Evolutionary conservation across 2,329 filamentous ascomycete species (phyloP).

Genomic region (Sclerotinia nivalis): DNA sequence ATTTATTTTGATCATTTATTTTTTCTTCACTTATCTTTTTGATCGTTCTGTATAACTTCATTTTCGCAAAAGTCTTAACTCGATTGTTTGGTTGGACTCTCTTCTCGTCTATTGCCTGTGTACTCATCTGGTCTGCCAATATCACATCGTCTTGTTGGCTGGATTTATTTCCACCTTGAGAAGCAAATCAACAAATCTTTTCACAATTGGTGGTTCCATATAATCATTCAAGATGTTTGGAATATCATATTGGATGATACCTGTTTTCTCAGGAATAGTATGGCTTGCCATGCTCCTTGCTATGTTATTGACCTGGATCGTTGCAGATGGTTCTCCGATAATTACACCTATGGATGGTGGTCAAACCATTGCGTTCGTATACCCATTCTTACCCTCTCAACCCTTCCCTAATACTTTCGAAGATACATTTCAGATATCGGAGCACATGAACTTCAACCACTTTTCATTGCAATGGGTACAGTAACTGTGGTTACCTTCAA

Average conservation of each 20-base stretch:
- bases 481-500: conserved; percentile 77
- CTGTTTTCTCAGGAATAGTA: conserved; percentile 30
- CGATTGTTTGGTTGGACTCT: background rate
- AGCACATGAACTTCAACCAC: conserved; percentile 62
- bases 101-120: background rate
- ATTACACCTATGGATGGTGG: conserved; percentile 59
- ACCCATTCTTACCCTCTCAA: conserved; percentile 46
- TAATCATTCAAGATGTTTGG: conserved; percentile 18
- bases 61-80: no score
- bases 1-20: no score
- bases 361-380: conserved; percentile 52
- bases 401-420: conserved; percentile 47
- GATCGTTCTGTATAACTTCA: no score
- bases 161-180: background rate
- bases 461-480: conserved; percentile 71
- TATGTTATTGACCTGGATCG: conserved; percentile 56
- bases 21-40: no score
- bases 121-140: background rate
- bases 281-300: conserved; percentile 34
- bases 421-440: conserved; percentile 69
- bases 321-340: conserved; percentile 49
- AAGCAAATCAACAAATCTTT: background rate
- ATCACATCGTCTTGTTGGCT: background rate
- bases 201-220: background rate
- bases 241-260: conserved; percentile 26